phyloP scores from a whole-genome alignment of 1,139 yeast species.

The Saccharomyces hybrid region DNA sequence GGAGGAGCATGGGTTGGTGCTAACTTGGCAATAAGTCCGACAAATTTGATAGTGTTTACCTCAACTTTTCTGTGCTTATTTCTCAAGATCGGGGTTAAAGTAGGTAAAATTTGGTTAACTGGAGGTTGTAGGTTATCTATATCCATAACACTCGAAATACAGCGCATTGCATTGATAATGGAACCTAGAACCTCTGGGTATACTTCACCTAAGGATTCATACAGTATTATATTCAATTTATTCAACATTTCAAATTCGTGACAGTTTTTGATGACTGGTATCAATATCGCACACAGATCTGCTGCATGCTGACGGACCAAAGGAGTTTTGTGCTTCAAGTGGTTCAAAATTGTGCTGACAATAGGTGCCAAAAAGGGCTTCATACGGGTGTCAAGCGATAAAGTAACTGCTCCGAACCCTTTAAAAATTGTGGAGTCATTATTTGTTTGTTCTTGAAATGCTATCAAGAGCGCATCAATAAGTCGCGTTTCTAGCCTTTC shows the following conservation, averaged over 20 bases:
- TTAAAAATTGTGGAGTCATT: conserved; percentile 50
- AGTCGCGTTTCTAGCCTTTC: conserved; percentile 58
- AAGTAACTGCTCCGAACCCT: conserved; percentile 60
- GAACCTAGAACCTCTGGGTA: conserved; percentile 92
- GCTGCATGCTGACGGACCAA: conserved; percentile 82
- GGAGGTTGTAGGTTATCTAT: conserved; percentile 53
- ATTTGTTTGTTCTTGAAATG: conserved; percentile 70
- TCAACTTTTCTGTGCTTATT: conserved; percentile 91
- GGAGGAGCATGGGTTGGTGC: conserved; percentile 87
- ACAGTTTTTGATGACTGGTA: conserved; percentile 62
- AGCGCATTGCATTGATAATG: conserved; percentile 60
- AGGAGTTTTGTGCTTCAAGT: conserved; percentile 66
- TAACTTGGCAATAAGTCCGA: conserved; percentile 74
- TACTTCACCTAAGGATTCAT: conserved; percentile 90
- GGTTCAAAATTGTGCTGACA: conserved; percentile 62
- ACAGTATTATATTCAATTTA: conserved; percentile 67
- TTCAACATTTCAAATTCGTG: conserved; percentile 56
- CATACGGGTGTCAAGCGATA: conserved; percentile 60
- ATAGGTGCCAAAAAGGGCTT: conserved; percentile 72
- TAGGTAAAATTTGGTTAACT: conserved; percentile 71
- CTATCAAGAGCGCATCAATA: conserved; percentile 75
- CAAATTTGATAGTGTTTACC: conserved; percentile 69
- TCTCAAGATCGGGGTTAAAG: conserved; percentile 83
- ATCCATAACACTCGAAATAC: conserved; percentile 47
- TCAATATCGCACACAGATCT: conserved; percentile 59